Conservation (phyloP, 768 basidiomycete genomes). For the Hygrophorus pudorinus region DNA sequence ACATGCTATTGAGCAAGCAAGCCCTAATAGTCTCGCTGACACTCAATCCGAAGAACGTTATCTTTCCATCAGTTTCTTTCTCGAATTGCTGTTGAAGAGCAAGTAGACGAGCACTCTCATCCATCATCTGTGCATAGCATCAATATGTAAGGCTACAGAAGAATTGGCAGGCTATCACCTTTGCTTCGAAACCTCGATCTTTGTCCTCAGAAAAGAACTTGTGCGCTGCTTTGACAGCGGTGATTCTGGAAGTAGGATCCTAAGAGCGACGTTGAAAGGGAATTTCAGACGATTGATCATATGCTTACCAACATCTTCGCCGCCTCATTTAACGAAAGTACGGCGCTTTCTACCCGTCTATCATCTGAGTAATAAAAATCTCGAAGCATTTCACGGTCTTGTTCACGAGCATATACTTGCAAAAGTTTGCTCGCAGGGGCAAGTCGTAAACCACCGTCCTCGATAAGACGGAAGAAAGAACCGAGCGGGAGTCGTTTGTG, state of each 20-base stretch:
- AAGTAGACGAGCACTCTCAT: conserved; percentile 73
- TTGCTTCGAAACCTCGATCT: conserved; percentile 83
- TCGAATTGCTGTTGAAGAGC: conserved; percentile 80
- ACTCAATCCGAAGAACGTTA: conserved; percentile 73
- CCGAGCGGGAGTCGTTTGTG: conserved; percentile 78
- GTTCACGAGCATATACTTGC: conserved; percentile 85
- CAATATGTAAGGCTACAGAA: neutral
- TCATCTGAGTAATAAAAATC: conserved; percentile 99
- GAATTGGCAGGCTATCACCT: conserved; percentile 30
- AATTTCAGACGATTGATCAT: neutral
- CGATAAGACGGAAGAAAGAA: conserved; percentile 88
- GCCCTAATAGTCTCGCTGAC: conserved; percentile 79
- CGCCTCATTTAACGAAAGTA: conserved; percentile 82
- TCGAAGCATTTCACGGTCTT: conserved; percentile 82
- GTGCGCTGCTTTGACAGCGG: conserved; percentile 70
- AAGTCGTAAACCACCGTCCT: conserved; percentile 75
- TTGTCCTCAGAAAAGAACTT: conserved; percentile 96
- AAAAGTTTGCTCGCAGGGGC: conserved; percentile 69
- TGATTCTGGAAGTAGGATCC: conserved; percentile 66
- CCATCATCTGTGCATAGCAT: conserved; percentile 61
- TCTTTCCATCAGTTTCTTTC: conserved; percentile 70
- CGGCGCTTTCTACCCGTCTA: conserved; percentile 84
- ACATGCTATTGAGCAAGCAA: conserved; percentile 69
- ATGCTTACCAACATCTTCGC: conserved; percentile 44
- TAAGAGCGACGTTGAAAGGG: conserved; percentile 20